phyloP scores from a whole-genome alignment of 345 rosid species.

The Gynandropsis gynandra region DNA sequence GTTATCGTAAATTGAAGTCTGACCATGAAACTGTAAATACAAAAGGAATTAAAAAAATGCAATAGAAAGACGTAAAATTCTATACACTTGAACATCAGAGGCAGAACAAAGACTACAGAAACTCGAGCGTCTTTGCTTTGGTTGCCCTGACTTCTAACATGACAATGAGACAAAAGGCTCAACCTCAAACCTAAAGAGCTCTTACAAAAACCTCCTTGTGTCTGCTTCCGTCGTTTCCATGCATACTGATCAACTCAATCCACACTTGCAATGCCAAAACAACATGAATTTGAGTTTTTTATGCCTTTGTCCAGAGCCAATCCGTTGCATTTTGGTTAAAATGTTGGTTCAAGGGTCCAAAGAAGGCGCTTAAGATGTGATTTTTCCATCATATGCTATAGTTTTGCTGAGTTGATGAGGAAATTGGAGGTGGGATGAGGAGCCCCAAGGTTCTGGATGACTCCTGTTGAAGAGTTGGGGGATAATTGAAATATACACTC shows the following conservation, averaged over 20 bases:
- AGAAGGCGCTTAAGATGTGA: background rate
- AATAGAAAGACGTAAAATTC: constrained; percentile 4
- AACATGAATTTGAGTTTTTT: background rate
- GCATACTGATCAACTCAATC: background rate
- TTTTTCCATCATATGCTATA: background rate
- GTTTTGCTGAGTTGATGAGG: constrained; percentile 15
- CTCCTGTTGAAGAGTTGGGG: constrained; percentile 34
- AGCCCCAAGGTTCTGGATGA: constrained; percentile 25
- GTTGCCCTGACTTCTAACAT: constrained; percentile 13
- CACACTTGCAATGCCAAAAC: background rate
- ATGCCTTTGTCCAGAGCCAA: constrained; percentile 10
- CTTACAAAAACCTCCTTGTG: constrained; percentile 11
- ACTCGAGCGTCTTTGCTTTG: constrained; percentile 14
- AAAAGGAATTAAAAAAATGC: background rate
- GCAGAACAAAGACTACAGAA: constrained; percentile 18
- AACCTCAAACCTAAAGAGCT: constrained; percentile 7
- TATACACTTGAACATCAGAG: constrained; percentile 21
- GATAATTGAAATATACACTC: constrained; percentile 54
- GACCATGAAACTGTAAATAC: too few relatives aligned
- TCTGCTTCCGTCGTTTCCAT: constrained; percentile 10
- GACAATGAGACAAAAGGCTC: constrained; percentile 5
- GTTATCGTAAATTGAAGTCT: too few relatives aligned
- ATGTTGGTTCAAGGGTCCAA: constrained; percentile 18
- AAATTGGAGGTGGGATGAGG: constrained; percentile 25
- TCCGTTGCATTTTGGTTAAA: constrained; percentile 11